Evolutionary conservation across 2,329 filamentous ascomycete species (phyloP).

Genomic region (Stagonosporopsis rhizophila): DNA sequence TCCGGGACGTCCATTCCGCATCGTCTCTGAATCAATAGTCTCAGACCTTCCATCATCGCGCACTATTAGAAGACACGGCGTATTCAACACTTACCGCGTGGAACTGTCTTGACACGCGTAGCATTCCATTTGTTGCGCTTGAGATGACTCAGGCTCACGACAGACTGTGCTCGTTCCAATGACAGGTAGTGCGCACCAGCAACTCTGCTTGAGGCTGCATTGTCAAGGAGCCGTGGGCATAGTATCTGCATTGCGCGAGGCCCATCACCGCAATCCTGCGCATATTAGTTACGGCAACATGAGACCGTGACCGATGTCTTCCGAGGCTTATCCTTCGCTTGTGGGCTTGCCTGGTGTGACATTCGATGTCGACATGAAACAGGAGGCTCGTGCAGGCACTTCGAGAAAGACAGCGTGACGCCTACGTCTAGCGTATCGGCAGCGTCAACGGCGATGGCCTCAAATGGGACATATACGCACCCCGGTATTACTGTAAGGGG

Average conservation of each 20-base stretch:
- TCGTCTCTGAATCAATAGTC: constrained; percentile 8
- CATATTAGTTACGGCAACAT: constrained; percentile 8
- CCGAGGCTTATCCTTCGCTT: constrained; percentile 27
- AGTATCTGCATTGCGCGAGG: constrained; percentile 2
- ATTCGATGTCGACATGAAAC: constrained; percentile 27
- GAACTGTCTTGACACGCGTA: background rate
- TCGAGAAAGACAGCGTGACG: constrained; percentile 22
- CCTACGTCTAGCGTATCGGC: constrained; percentile 15
- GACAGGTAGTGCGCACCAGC: background rate
- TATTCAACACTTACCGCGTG: background rate
- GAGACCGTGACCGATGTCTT: constrained; percentile 15
- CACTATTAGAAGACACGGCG: background rate
- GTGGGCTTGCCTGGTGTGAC: constrained; percentile 24
- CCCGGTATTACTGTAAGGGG: constrained; percentile 12
- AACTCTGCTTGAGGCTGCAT: background rate
- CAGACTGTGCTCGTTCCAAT: background rate
- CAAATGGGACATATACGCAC: constrained; percentile 11
- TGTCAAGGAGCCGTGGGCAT: background rate
- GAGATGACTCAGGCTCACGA: background rate
- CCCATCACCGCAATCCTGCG: background rate
- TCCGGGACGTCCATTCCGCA: constrained; percentile 11
- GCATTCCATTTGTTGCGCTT: background rate
- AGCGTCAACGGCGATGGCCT: constrained; percentile 13
- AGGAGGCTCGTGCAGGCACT: constrained; percentile 20
- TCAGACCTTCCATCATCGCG: constrained; percentile 4